Conservation (phyloP, 768 basidiomycete genomes). For the Auriscalpium orientale region DNA sequence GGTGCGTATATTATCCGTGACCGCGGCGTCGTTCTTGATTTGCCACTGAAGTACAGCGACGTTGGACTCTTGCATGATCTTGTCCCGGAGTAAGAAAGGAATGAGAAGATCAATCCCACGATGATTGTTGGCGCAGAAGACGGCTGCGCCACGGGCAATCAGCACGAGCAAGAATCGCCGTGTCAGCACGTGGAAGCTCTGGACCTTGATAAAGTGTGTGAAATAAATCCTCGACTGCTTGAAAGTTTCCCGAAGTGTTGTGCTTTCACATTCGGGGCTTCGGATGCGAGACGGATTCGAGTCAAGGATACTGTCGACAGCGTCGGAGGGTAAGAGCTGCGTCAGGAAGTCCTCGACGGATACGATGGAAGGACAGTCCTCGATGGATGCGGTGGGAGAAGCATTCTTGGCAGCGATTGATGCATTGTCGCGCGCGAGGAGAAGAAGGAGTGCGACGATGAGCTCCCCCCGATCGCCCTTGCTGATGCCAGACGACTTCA, state of each 20-base stretch:
- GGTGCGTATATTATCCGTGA: background rate
- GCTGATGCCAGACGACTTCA: conserved; percentile 10
- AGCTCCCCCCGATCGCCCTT: conserved; percentile 21
- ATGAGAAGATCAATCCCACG: conserved; percentile 1
- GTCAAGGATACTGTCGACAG: too few species aligned
- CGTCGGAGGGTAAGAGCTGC: too few species aligned
- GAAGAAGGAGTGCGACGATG: conserved; percentile 12
- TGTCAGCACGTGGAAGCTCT: background rate
- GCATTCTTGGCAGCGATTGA: too few species aligned
- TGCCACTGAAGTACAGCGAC: background rate
- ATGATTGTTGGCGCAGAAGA: background rate
- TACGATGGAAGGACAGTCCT: too few species aligned
- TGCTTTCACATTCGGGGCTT: background rate
- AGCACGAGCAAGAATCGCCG: background rate
- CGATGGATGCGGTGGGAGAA: too few species aligned
- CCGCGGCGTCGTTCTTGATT: background rate
- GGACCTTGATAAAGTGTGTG: background rate
- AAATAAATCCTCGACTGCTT: background rate
- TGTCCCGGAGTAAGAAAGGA: background rate
- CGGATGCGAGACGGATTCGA: too few species aligned
- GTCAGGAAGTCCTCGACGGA: too few species aligned
- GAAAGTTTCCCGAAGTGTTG: conserved; percentile 14
- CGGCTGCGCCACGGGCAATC: background rate
- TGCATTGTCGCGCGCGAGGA: conserved; percentile 21
- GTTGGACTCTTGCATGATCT: background rate